These are phyloP conservation scores for Pisolithus microcarpus DNA, from an alignment of 768 basidiomycete species.

Conservation along the genomic window DNA sequence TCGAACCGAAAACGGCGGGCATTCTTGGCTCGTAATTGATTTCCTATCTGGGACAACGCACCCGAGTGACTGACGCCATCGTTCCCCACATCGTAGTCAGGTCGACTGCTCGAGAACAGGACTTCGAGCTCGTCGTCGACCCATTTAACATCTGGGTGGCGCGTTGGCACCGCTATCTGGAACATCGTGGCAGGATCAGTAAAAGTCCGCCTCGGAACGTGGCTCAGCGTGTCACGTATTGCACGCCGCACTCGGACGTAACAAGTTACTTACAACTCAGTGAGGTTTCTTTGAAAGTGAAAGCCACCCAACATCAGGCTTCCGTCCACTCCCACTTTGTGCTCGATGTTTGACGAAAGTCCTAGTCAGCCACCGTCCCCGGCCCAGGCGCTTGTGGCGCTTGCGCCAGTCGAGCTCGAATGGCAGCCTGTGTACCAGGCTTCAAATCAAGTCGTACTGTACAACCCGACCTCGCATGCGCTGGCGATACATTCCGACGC, in stretches of 20 bases:
- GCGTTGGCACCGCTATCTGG: neutral
- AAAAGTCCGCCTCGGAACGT: too few relatives aligned
- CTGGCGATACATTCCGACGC: slow-evolving; percentile 48
- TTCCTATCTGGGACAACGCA: slow-evolving; percentile 1
- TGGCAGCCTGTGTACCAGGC: slow-evolving; percentile 80
- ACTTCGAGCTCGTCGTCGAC: too few relatives aligned
- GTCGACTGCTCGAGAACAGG: too few relatives aligned
- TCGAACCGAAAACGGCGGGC: neutral
- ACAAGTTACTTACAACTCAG: neutral
- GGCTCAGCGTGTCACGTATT: too few relatives aligned
- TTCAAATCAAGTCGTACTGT: slow-evolving; percentile 83
- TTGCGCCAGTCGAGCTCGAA: slow-evolving; percentile 25
- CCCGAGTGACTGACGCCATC: neutral
- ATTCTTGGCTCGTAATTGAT: neutral
- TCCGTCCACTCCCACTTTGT: neutral
- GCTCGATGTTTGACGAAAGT: slow-evolving; percentile 25
- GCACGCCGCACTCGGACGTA: slow-evolving; percentile 1
- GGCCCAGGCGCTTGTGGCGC: slow-evolving; percentile 22
- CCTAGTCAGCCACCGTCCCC: slow-evolving; percentile 22
- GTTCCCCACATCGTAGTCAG: neutral
- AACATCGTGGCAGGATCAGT: neutral
- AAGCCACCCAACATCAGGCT: slow-evolving; percentile 1
- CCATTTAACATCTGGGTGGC: neutral
- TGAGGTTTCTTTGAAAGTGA: too few relatives aligned
- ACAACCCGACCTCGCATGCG: slow-evolving; percentile 81